Evolutionary conservation across 352 stramenopile genomes (phyloP), one percentile per base, ranked within the genome.

Genomic region (Aphanomyces astaci): DNA sequence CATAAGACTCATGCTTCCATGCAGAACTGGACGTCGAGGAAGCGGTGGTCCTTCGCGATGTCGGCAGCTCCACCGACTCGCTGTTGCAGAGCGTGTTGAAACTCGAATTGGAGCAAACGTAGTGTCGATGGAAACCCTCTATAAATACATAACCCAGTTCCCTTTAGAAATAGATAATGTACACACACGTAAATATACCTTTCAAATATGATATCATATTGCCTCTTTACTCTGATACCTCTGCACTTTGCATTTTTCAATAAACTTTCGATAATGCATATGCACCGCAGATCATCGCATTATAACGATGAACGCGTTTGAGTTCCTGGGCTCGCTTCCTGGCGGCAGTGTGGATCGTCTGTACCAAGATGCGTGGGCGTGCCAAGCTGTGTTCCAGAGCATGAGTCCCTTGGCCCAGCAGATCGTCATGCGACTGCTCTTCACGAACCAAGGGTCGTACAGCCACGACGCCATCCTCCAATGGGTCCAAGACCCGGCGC

Each of bases 251-350:
- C n/a, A n/a, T 48, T 48, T 48, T 48, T 48, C 39, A 48, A 17
- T 17, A 48, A 48, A n/a, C n/a, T n/a, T n/a, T n/a, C n/a, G n/a
- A n/a, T n/a, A n/a, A n/a, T n/a, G n/a, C n/a, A 43, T 43, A 32
- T 56, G 17, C 48, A 56, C 48, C 27, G 48, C 22, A 56, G 22
- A n/a, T n/a, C n/a, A n/a, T n/a, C n/a, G n/a, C n/a, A n/a, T n/a
- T n/a, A n/a, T n/a, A n/a, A n/a, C n/a, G 13, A 94, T 94, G 86
- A 84, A 94, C 75, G 86, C 84, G 56, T 94, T 94, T 73, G 84
- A 91, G 71, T 94, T 90, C 75, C 77, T 94, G 30, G 82, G 89
- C 80, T 89, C 84, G 73, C 78, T 92, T 65, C 82, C 86, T 57
- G 80, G 75, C 51, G 75, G 73, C 59, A 91, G 83, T 69, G 73